Evolutionary conservation across 768 basidiomycete genomes (phyloP).

Genomic region (Russula dissimulans): DNA sequence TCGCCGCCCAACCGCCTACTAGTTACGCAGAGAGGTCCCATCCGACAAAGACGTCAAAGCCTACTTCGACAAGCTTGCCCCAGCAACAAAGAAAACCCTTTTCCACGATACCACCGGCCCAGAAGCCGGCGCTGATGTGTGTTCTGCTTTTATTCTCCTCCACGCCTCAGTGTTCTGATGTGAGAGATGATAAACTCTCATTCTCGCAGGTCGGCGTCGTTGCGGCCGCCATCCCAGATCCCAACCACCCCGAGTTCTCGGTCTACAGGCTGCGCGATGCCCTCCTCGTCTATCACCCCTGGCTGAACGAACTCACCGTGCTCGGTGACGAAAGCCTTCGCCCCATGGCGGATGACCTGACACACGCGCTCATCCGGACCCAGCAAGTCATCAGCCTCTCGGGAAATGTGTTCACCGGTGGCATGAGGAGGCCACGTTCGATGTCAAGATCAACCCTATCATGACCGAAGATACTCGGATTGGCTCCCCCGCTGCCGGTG

Average conservation of each 20-base stretch:
- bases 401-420: constrained; percentile 10
- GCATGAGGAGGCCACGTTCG: constrained; percentile 10
- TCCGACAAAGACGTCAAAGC: constrained; percentile 1
- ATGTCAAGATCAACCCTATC: constrained; percentile 1
- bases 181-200: neutral
- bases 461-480: neutral
- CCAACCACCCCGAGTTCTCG: constrained; percentile 5
- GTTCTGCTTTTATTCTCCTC: neutral
- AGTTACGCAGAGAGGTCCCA: neutral
- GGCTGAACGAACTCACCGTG: constrained; percentile 10
- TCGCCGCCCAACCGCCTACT: neutral
- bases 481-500: constrained; percentile 12
- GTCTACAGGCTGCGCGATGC: constrained; percentile 14
- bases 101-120: constrained; percentile 12
- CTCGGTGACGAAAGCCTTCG: constrained; percentile 9
- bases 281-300: constrained; percentile 5
- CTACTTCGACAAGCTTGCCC: constrained; percentile 6
- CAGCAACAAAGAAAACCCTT: constrained; percentile 1
- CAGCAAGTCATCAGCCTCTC: constrained; percentile 9
- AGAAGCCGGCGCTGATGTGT: constrained; percentile 6
- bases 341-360: constrained; percentile 2
- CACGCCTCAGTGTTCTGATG: neutral
- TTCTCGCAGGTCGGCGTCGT: neutral
- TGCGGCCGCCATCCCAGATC: constrained; percentile 5
- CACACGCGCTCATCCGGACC: constrained; percentile 6